Evolutionary conservation across 2,329 filamentous ascomycete genomes (phyloP).

Genomic region (Gaeumannomyces sp.): DNA sequence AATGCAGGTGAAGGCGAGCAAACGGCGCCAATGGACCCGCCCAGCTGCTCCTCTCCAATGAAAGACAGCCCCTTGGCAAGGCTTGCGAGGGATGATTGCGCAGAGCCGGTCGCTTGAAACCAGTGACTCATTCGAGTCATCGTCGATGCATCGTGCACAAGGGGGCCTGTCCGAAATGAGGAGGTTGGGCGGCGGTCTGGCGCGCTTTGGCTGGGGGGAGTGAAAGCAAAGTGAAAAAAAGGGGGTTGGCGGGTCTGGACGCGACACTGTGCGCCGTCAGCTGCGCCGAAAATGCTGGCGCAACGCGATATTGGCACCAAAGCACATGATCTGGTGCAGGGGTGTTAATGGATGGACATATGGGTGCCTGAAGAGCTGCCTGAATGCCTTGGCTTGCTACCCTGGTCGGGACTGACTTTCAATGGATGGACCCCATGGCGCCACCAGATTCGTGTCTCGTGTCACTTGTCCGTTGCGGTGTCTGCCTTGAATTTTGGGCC

Average conservation of each 20-base stretch:
- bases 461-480: neutral
- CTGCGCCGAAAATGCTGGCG: constrained; percentile 6
- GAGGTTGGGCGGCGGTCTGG: constrained; percentile 8
- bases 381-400: neutral
- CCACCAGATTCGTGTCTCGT: neutral
- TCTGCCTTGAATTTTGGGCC: neutral
- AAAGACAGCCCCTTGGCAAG: constrained; percentile 1
- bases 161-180: constrained; percentile 5
- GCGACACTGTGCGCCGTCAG: constrained; percentile 14
- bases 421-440: neutral
- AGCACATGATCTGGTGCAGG: constrained; percentile 18
- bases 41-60: neutral
- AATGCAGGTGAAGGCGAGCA: neutral
- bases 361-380: constrained; percentile 4
- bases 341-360: neutral
- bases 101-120: constrained; percentile 12
- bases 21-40: neutral
- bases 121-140: constrained; percentile 17
- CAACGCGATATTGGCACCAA: constrained; percentile 21
- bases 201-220: neutral
- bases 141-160: neutral
- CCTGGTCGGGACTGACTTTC: neutral
- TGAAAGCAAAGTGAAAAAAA: constrained; percentile 2
- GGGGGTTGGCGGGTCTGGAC: constrained; percentile 7
- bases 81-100: constrained; percentile 1